Evolutionary conservation across 805 yeast genomes (phyloP).

Genomic region (Suhomyces pyralidae): DNA sequence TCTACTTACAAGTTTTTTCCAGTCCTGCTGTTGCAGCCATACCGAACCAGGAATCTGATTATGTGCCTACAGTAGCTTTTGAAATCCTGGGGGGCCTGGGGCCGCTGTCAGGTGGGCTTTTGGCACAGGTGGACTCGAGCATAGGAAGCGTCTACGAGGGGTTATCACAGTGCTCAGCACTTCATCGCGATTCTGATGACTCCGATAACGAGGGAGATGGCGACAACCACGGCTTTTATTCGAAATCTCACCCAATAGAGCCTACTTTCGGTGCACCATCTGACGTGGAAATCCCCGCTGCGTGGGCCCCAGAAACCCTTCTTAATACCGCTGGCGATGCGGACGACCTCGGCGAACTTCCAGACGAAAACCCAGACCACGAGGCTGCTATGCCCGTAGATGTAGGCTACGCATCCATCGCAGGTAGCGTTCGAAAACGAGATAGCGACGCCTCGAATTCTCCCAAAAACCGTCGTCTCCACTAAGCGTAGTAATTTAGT

Average conservation of each 20-base stretch:
- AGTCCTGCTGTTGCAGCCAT: conserved; percentile 15
- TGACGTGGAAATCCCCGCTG: conserved; percentile 20
- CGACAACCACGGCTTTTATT: not conserved
- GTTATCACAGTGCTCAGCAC: conserved; percentile 36
- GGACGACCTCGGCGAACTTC: conserved; percentile 30
- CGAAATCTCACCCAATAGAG: not conserved
- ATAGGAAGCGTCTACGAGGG: conserved; percentile 27
- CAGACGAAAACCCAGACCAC: conserved; percentile 21
- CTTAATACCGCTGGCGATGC: conserved; percentile 29
- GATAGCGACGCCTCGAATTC: conserved; percentile 17
- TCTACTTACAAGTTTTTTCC: conserved; percentile 33
- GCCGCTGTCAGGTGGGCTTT: conserved; percentile 4
- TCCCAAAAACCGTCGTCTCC: conserved; percentile 10
- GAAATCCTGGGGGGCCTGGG: conserved; percentile 8
- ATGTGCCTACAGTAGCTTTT: conserved; percentile 18
- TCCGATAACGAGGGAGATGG: conserved; percentile 12
- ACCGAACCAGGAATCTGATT: conserved; percentile 14
- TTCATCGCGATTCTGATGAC: conserved; percentile 32
- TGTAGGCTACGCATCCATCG: conserved; percentile 34
- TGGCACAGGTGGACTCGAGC: conserved; percentile 7
- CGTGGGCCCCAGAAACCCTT: conserved; percentile 17
- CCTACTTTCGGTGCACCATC: not conserved
- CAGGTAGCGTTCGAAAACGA: conserved; percentile 31
- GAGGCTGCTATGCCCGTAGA: conserved; percentile 43
- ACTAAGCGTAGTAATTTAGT: not conserved